phyloP scores from a whole-genome alignment of 331 rosid species.

The Arachis monticola region DNA sequence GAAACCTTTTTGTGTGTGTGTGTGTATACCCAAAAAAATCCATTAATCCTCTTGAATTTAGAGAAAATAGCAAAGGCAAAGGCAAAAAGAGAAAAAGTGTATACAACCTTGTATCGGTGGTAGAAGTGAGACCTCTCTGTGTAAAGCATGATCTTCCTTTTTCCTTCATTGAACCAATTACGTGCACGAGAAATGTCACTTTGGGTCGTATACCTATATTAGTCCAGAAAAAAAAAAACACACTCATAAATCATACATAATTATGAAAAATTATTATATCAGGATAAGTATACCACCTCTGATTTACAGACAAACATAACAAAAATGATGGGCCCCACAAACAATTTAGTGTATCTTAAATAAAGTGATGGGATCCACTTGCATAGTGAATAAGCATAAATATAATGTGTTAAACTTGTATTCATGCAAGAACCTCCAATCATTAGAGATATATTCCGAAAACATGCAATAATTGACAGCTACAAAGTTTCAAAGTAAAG shows the following conservation, averaged over 20 bases:
- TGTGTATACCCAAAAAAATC: too few species aligned
- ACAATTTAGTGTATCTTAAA: too few species aligned
- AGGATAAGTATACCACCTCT: too few species aligned
- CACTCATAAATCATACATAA: conserved; percentile 9
- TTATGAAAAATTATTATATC: too few species aligned
- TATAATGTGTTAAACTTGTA: too few species aligned
- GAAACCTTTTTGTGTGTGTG: background rate
- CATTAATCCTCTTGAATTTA: background rate
- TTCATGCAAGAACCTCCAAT: background rate
- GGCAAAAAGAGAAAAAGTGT: background rate
- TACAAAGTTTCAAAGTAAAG: background rate
- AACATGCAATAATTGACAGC: too few species aligned
- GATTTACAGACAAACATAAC: too few species aligned
- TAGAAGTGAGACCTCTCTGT: conserved; percentile 93
- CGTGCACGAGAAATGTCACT: conserved; percentile 87
- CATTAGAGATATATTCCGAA: background rate
- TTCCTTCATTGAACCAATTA: conserved; percentile 79
- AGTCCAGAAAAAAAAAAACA: conserved; percentile 15
- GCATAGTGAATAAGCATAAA: too few species aligned
- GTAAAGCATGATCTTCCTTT: conserved; percentile 80
- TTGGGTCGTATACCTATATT: conserved; percentile 67
- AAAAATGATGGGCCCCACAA: too few species aligned
- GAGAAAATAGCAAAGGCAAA: conserved; percentile 3
- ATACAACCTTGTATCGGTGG: conserved; percentile 82
- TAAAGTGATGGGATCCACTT: too few species aligned